Evolutionary conservation across 2,329 filamentous ascomycete genomes (phyloP).

Genomic region (Lachnellula occidentalis): DNA sequence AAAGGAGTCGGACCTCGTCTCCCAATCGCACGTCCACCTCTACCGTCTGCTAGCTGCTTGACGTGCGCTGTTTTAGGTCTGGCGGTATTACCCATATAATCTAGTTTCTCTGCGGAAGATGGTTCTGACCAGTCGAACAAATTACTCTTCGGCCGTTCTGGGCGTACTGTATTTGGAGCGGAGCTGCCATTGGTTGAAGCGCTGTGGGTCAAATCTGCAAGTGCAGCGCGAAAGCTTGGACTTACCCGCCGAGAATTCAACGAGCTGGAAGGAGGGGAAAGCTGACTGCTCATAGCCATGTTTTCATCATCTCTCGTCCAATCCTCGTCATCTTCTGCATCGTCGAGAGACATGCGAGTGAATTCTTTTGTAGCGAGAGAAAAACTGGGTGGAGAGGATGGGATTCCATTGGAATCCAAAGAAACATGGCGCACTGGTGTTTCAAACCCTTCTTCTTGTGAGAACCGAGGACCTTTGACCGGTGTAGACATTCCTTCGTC

Average conservation of each 20-base stretch:
- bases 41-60: constrained; percentile 65
- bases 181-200: constrained; percentile 32
- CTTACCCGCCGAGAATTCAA: constrained; percentile 49
- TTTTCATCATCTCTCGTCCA: constrained; percentile 53
- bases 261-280: constrained; percentile 53
- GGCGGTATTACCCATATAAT: constrained; percentile 51
- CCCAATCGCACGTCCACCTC: constrained; percentile 62
- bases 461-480: constrained; percentile 21
- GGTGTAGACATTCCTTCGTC: constrained; percentile 53
- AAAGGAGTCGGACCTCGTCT: constrained; percentile 60
- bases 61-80: constrained; percentile 71
- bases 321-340: constrained; percentile 60
- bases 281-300: constrained; percentile 46
- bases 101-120: constrained; percentile 53
- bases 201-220: constrained; percentile 48
- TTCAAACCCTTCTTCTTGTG: constrained; percentile 15
- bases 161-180: constrained; percentile 40
- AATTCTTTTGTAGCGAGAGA: constrained; percentile 35
- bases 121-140: constrained; percentile 77
- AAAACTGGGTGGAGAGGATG: constrained; percentile 30
- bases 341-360: constrained; percentile 51
- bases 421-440: constrained; percentile 16
- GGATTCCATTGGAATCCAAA: constrained; percentile 17
- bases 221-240: constrained; percentile 48
- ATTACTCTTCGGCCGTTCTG: constrained; percentile 58